Conservation (phyloP, 1,139 yeast species). For the Candida frijolesensis region DNA sequence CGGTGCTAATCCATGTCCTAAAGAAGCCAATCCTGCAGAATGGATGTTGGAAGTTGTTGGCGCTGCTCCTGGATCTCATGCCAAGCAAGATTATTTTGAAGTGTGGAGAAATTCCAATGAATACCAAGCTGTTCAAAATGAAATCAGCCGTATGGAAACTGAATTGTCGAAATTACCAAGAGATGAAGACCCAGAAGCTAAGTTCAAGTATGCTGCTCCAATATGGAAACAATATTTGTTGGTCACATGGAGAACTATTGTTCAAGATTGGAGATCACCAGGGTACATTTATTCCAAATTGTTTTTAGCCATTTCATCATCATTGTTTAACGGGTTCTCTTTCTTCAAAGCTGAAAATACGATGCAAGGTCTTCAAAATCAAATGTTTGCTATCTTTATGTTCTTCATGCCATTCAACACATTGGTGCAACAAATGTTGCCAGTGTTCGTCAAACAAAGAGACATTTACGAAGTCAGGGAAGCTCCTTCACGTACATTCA, state of each 20-base stretch:
- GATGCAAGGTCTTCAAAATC: conserved; percentile 46
- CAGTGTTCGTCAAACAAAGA: conserved; percentile 32
- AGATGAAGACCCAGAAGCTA: conserved; percentile 23
- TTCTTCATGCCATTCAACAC: conserved; percentile 46
- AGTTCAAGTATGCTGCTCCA: conserved; percentile 25
- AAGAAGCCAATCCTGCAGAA: conserved; percentile 54
- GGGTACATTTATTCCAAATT: conserved; percentile 41
- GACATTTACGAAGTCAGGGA: conserved; percentile 37
- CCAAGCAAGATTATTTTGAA: conserved; percentile 33
- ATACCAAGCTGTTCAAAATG: conserved; percentile 22
- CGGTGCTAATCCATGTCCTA: conserved; percentile 49
- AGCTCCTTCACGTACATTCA: conserved; percentile 32
- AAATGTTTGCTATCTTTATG: conserved; percentile 59
- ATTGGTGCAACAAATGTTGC: conserved; percentile 53
- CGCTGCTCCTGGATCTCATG: conserved; percentile 37
- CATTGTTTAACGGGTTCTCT: conserved; percentile 49
- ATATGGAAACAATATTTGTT: conserved; percentile 24
- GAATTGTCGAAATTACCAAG: conserved; percentile 29
- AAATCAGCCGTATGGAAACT: conserved; percentile 31
- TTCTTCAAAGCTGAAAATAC: conserved; percentile 34
- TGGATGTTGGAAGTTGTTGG: conserved; percentile 58
- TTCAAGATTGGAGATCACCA: conserved; percentile 47
- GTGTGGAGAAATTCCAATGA: conserved; percentile 36
- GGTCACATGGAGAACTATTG: conserved; percentile 28
- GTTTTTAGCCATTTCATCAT: conserved; percentile 35